These are phyloP conservation scores for Volvariella volvacea DNA, from an alignment of 1,284 basidiomycete species.

Conservation along the genomic window DNA sequence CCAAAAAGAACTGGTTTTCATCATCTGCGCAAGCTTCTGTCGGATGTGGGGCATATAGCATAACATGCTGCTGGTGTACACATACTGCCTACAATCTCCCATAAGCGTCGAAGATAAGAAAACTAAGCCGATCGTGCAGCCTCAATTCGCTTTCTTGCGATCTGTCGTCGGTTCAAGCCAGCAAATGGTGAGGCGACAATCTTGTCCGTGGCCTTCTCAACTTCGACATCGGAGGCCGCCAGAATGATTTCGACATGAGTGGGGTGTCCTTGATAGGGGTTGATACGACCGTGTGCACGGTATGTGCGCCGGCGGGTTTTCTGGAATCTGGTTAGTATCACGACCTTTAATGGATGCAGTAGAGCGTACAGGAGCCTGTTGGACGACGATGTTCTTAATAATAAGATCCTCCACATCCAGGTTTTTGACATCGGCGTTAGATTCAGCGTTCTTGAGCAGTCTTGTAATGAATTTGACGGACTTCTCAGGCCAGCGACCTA, in stretches of 20 bases:
- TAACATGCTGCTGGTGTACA: conserved; percentile 8
- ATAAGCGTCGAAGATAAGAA: neutral
- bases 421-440: conserved; percentile 98
- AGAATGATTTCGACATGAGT: conserved; percentile 93
- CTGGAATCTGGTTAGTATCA: conserved; percentile 28
- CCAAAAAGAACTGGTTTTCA: too few species aligned
- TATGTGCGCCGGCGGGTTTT: conserved; percentile 99
- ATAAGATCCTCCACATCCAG: conserved; percentile 87
- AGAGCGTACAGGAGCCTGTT: conserved; percentile 88
- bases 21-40: too few species aligned
- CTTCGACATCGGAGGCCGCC: conserved; percentile 69
- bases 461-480: conserved; percentile 94
- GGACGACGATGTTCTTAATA: conserved; percentile 97
- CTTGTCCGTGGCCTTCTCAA: conserved; percentile 87
- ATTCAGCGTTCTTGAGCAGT: conserved; percentile 98
- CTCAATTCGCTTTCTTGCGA: conserved; percentile 79
- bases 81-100: conserved; percentile 1
- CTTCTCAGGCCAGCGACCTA: conserved; percentile 99
- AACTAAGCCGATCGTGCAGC: conserved; percentile 50
- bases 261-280: conserved; percentile 36
- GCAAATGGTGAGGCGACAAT: conserved; percentile 45
- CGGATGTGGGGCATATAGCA: conserved; percentile 12
- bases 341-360: neutral
- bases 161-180: conserved; percentile 75
- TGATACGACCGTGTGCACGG: conserved; percentile 67